Base-by-base conservation (phyloP, 805 yeast genomes). In the Yueomyces sinensis region DNA sequence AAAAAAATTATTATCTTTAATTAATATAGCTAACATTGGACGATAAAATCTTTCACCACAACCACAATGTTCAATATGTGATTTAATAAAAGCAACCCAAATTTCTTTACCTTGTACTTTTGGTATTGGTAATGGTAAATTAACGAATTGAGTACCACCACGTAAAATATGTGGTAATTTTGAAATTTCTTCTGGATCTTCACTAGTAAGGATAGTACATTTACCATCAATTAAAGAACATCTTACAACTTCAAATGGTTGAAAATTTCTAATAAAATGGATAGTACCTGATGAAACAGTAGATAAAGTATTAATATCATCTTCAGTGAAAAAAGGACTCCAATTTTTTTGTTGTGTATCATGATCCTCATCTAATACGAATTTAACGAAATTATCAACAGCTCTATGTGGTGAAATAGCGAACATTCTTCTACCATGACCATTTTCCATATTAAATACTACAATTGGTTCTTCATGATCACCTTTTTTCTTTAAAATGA, bases 171-270 rank as follows among this genome's bases (percentile, higher is more conserved):
- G 15, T 13, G 14, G 28, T 1, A 13, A 11, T 6, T 25, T 25
- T 11, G 13, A 23, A 14, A 31, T 6, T 5, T 23, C 13, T 14
- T 40, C 40, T 20, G 24, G 24, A 7, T 14, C 2, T 4, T 36
- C 42, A 29, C 41, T 40, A 32, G 42, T 45, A 9, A 41, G 40
- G 15, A 30, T 31, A 3, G 35, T 31, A 37, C 52, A 47, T 17
- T 30, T 18, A 27, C 52, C 52, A 31, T 41, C 45, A 34, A 38
- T 35, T 30, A 47, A 34, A 2, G 48, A 45, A 32, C 52, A 47
- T 35, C 42, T 40, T 16, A 47, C 32, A 17, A 47, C 38, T 22
- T 39, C 43, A 17, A 46, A 18, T 11, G 49, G 51, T 4, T 6
- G 3, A 17, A 16, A 31, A 4, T 11, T 4, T 33, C 43, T 41